Evolutionary conservation across 2,329 filamentous ascomycete genomes (phyloP), one percentile per base, ranked within the genome.

Genomic region (Scedosporium dehoogii): DNA sequence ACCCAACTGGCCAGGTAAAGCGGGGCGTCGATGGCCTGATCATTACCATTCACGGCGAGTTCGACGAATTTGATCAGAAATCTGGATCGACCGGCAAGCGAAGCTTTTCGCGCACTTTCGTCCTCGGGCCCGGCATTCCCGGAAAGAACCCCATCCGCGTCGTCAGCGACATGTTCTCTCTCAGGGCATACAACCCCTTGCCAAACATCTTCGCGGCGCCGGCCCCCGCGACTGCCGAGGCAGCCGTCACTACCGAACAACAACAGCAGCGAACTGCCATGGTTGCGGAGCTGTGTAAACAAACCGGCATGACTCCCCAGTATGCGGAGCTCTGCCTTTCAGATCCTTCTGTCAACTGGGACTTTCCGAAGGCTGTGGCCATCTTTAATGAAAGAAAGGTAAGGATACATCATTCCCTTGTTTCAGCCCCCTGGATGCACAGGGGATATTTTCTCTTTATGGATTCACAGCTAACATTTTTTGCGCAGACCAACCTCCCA

Each of bases 241-340:
- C 71, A 62, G 64, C 69, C 61, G 23, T 70, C 63, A 58, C 68
- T 12, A 75, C 77, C 46, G 74, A 77, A n/a, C 76, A 80, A 42
- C 76, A 83, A 55, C 83, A 89, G 67, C 83, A 89, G 68, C 59
- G 48, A 12, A 48, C 48, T 5, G 84, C 88, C 66, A 85, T 92
- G 76, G 79, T 96, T 70, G 78, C 85, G 21, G 87, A 94, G 71
- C 81, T 97, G 60, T 88, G 85, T 66, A 85, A 85, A 66, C 85
- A 85, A 69, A 96, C 92, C 1, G 85, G 86, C 63, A 91, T 99
- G 86, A 94, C 85, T 7, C 75, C 86, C 9, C 80, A 89, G 63
- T 96, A 89, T 72, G 89, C 92, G 1, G 83, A 87, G 67, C 83
- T 96, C 79, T 97, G 93, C 69, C 79, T 97, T 16, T 81, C 85